Evolutionary conservation across 78 protist species (phyloP).

Genomic region (Paratrimastix pyriformis): DNA sequence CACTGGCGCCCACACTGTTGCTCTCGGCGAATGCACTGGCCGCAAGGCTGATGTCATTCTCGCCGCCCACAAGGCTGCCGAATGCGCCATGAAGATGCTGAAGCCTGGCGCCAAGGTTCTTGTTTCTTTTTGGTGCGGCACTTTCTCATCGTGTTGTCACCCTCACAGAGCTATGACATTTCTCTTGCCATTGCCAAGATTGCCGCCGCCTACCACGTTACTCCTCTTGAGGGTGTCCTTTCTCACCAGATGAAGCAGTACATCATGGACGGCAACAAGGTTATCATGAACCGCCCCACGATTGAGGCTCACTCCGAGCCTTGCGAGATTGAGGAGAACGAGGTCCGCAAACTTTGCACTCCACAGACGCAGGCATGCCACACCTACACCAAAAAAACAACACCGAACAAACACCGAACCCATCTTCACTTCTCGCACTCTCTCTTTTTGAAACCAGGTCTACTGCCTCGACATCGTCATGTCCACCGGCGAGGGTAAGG

Average conservation of each 20-base stretch:
- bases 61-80: constrained; percentile 83
- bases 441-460: constrained; percentile 25
- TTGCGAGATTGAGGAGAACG: neutral
- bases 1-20: constrained; percentile 71
- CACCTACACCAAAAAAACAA: constrained; percentile 14
- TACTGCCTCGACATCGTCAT: constrained; percentile 80
- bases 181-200: constrained; percentile 54
- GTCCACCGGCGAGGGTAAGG: constrained; percentile 80
- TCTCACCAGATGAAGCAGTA: constrained; percentile 75
- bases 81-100: constrained; percentile 57
- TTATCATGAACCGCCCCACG: constrained; percentile 41
- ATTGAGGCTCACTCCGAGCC: neutral
- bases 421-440: neutral
- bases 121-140: neutral
- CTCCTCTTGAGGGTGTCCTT: constrained; percentile 76
- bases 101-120: constrained; percentile 35
- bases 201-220: constrained; percentile 45
- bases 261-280: constrained; percentile 73
- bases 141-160: no score
- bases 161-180: constrained; percentile 57
- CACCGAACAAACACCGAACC: neutral
- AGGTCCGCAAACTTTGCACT: neutral
- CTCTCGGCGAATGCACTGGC: constrained; percentile 56
- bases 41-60: constrained; percentile 67
- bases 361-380: no score